Evolutionary conservation across 768 basidiomycete genomes (phyloP), one percentile per base, ranked within the genome.

Genomic region (Obba rivulosa): DNA sequence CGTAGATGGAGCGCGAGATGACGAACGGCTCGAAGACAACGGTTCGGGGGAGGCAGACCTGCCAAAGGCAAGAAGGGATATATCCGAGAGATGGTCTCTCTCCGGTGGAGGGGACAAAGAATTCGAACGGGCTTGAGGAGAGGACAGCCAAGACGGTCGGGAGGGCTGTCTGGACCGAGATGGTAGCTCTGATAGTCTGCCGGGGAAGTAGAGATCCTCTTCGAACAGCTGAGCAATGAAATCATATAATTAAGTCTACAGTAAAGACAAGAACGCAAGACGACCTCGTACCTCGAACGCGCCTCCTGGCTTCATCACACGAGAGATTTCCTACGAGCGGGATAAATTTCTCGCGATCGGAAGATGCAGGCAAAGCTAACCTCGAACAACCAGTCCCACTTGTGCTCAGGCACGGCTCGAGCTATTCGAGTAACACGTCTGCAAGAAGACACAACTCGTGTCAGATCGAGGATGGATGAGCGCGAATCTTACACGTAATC

Each of bases 231-330:
- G 17, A 17, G 17, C 13, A n/a, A 24, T 39, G 37, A 13, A 24
- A 21, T 41, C n/a, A n/a, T 22, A 49, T 37, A 21, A 24, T 43
- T 34, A 49, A 36, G 8, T 25, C 7, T 21, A 21, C 16, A n/a
- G 25, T 39, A 38, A 9, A 20, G n/a, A 10, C 22, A 13, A 17
- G n/a, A 4, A 22, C 25, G 24, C 20, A 43, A 34, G 40, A 43
- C 20, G 39, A 48, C 45, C 18, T 58, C 65, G 37, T 54, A 81
- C 83, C 69, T 87, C 84, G 47, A 88, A 76, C 5, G 81, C 78
- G n/a, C 72, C 85, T 34, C 85, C 84, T 10, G 83, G 76, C 62
- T 82, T 86, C 78, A 88, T 78, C 1, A 89, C 80, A 17, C 87
- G 76, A 13, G 69, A 65, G 17, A 87, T 75, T 61, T 87, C 86